phyloP scores from a whole-genome alignment of 2,329 filamentous ascomycete species.

The Plectosphaerella sp. region DNA sequence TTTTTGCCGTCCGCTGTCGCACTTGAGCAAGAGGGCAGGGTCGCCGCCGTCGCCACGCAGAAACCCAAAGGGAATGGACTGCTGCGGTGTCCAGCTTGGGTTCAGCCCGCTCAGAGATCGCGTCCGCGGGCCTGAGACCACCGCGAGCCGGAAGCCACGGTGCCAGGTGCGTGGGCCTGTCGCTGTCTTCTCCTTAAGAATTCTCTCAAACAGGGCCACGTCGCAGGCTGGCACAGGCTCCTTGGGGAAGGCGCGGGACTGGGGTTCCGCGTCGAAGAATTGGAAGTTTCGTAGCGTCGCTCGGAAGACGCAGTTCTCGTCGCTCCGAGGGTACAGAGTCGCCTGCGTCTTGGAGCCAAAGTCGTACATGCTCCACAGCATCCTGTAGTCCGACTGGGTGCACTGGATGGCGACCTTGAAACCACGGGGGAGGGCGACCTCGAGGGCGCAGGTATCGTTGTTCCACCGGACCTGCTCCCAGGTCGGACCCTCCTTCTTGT shows the following conservation, averaged over 20 bases:
- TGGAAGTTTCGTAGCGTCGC: constrained; percentile 70
- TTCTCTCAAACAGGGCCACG: constrained; percentile 70
- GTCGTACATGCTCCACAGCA: constrained; percentile 78
- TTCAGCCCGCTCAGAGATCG: constrained; percentile 75
- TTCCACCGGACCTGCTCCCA: constrained; percentile 86
- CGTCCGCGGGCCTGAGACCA: constrained; percentile 72
- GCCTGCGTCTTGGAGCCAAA: constrained; percentile 74
- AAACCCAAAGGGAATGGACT: constrained; percentile 74
- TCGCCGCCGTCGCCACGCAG: constrained; percentile 66
- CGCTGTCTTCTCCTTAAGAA: constrained; percentile 64
- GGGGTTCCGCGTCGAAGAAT: constrained; percentile 71
- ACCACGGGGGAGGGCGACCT: constrained; percentile 68
- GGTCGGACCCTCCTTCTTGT: constrained; percentile 62
- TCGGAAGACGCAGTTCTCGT: constrained; percentile 68
- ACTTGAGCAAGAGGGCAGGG: constrained; percentile 66
- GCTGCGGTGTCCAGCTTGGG: constrained; percentile 60
- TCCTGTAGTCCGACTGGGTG: constrained; percentile 71
- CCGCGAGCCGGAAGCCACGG: constrained; percentile 71
- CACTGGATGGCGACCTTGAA: constrained; percentile 70
- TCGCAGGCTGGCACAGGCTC: constrained; percentile 70
- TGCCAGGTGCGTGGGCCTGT: constrained; percentile 70
- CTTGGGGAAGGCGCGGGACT: constrained; percentile 68
- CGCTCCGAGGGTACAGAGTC: constrained; percentile 62
- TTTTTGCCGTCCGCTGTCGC: constrained; percentile 60
- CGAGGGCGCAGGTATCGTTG: constrained; percentile 59